Conservation (phyloP, 83 land plant species). For the Picea mariana region DNA sequence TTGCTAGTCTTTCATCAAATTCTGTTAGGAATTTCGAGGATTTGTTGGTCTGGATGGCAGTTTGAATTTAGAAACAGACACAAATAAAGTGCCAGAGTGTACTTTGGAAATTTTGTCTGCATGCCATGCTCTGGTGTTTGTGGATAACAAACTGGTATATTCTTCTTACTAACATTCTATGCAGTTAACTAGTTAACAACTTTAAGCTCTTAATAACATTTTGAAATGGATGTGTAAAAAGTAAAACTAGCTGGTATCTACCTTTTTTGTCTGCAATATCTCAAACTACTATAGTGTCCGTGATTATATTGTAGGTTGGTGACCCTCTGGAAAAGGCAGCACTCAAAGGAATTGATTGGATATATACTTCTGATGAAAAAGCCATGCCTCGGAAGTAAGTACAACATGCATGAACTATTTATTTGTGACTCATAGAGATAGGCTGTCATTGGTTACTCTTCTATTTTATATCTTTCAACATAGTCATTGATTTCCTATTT, state of each 20-base stretch:
- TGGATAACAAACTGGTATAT: slow-evolving; percentile 91
- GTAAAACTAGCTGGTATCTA: neutral
- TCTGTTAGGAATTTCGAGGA: slow-evolving; percentile 86
- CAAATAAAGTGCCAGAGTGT: slow-evolving; percentile 56
- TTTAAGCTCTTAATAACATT: neutral
- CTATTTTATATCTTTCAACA: neutral
- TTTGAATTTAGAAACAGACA: slow-evolving; percentile 65
- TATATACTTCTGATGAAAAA: slow-evolving; percentile 96
- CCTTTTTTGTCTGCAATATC: neutral
- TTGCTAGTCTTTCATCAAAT: neutral
- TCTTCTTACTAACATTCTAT: neutral
- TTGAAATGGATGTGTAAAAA: neutral
- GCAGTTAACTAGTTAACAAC: neutral
- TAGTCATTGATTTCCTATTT: neutral
- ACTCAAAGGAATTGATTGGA: slow-evolving; percentile 95
- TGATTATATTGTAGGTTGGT: slow-evolving; percentile 72
- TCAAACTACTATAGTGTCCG: neutral
- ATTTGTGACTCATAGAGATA: neutral
- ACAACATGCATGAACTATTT: neutral
- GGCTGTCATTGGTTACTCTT: neutral
- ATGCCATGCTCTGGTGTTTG: slow-evolving; percentile 96
- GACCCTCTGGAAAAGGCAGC: slow-evolving; percentile 99
- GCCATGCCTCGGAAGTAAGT: slow-evolving; percentile 90
- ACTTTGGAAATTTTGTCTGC: slow-evolving; percentile 82
- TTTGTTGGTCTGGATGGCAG: slow-evolving; percentile 61